These are phyloP conservation scores for Grosmannia huntii DNA, from an alignment of 2,329 filamentous ascomycete species.

Conservation along the genomic window DNA sequence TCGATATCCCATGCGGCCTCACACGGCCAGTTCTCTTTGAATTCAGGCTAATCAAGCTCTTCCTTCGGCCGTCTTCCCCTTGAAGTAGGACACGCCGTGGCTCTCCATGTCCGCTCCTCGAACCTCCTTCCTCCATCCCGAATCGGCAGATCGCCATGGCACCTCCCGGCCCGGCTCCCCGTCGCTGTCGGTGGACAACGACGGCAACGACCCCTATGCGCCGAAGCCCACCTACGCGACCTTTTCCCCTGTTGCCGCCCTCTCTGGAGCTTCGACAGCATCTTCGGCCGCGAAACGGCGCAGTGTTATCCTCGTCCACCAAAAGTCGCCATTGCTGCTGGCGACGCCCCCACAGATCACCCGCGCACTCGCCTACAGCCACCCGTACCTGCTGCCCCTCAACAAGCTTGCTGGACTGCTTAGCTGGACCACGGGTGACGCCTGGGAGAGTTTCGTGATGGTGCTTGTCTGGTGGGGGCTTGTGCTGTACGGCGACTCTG, in stretches of 20 bases:
- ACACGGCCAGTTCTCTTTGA: neutral
- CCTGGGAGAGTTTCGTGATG: conserved; percentile 93
- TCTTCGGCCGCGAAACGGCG: conserved; percentile 58
- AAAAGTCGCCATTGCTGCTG: conserved; percentile 85
- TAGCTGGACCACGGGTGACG: conserved; percentile 87
- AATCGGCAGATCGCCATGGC: conserved; percentile 17
- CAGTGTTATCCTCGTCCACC: conserved; percentile 88
- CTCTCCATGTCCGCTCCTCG: conserved; percentile 38
- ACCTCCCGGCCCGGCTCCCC: conserved; percentile 12
- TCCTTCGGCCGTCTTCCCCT: neutral
- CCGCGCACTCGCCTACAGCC: conserved; percentile 84
- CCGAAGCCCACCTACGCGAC: conserved; percentile 66
- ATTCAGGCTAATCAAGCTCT: neutral
- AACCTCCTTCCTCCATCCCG: conserved; percentile 18
- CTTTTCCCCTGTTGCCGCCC: conserved; percentile 76
- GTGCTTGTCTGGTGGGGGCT: conserved; percentile 75
- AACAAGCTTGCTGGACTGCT: conserved; percentile 76
- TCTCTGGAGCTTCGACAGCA: conserved; percentile 39
- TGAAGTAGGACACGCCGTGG: conserved; percentile 33
- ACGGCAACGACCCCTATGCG: conserved; percentile 17
- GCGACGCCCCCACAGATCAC: conserved; percentile 93
- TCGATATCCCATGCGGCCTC: neutral
- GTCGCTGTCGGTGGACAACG: conserved; percentile 10
- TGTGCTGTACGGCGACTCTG: conserved; percentile 71
- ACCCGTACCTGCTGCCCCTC: conserved; percentile 81